Evolutionary conservation across 78 protist species (phyloP), one percentile per base, ranked within the genome.

Genomic region (Dictyostelium brefeldianum): DNA sequence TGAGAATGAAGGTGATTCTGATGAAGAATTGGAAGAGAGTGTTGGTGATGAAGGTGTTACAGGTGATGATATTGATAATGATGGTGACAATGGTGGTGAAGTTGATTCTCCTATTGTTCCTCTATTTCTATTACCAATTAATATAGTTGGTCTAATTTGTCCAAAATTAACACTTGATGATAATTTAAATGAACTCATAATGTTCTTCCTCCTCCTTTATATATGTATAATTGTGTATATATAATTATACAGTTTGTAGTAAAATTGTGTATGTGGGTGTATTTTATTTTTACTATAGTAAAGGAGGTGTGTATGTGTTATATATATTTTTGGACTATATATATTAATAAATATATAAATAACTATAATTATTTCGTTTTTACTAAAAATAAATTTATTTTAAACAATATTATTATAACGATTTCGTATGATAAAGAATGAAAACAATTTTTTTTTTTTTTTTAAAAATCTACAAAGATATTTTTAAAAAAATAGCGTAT

Each of bases 131-230:
- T 67, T 31, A 17, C 75, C 75, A 17, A 67, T 67, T 67, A 47
- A 14, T 29, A 67, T 67, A 0, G 75, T 29, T 67, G 75, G 75
- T 15, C 48, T 67, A 14, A 36, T 14, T 11, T 62, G 22, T 25
- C 70, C 70, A 62, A 62, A 62, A 25, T 62, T 62, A 25, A 17
- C 70, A 62, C 70, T 62, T 10, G 70, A 62, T 62, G 70, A 62
- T 25, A 62, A 36, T 62, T 62, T 62, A 17, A 62, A 62, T 62
- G 59, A 53, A 25, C 29, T 62, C 70, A 62, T 62, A 3, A 36
- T 36, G n/a, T 36, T 36, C 2, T 36, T 36, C 2, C 2, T 36
- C 43, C 43, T 36, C 70, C 27, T 62, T 59, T 59, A n/a, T 59
- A 9, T 6, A 4, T 57, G 5, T 57, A 51, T 51, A 51, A 11